A percentile compares a stretch with the other conserved stretches of the same genome.
Evolutionary conservation across 2,329 filamentous ascomycete species (phyloP).

Genomic region (Beauveria rudraprayagi): DNA sequence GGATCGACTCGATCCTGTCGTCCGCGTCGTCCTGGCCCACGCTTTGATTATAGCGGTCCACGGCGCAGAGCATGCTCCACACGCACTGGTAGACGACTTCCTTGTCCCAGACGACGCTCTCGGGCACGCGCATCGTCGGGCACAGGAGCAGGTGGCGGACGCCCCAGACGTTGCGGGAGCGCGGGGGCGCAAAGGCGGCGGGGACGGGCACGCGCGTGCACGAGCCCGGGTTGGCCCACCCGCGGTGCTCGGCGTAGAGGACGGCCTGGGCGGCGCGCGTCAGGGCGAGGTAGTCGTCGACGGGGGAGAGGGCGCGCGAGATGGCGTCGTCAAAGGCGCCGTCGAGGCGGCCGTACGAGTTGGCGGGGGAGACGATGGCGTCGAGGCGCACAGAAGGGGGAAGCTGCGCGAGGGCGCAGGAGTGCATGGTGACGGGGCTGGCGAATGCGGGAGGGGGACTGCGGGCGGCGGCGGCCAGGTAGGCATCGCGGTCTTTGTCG

Average conservation of each 20-base stretch:
- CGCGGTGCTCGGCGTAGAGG: constrained; percentile 39
- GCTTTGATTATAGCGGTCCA: constrained; percentile 38
- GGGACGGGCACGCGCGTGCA: constrained; percentile 41
- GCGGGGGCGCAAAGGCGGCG: constrained; percentile 20
- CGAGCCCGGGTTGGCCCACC: constrained; percentile 42
- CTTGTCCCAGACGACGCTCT: constrained; percentile 37
- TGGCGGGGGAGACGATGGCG: constrained; percentile 44
- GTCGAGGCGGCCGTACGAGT: constrained; percentile 45
- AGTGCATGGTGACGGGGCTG: constrained; percentile 26
- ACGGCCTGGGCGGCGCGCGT: constrained; percentile 35
- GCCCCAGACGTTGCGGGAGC: constrained; percentile 30
- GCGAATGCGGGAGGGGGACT: constrained; percentile 22
- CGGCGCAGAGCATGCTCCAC: constrained; percentile 41
- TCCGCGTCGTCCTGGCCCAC: not conserved
- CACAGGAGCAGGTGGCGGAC: constrained; percentile 40
- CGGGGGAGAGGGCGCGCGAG: constrained; percentile 37
- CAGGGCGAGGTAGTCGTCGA: constrained; percentile 37
- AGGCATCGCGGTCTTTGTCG: constrained; percentile 25
- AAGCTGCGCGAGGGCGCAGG: constrained; percentile 31
- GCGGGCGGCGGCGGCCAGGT: constrained; percentile 25
- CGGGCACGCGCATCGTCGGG: constrained; percentile 44
- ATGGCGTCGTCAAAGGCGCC: constrained; percentile 49
- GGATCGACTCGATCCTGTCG: constrained; percentile 31
- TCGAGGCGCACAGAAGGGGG: constrained; percentile 32
- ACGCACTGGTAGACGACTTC: constrained; percentile 47